phyloP scores from a whole-genome alignment of 257 asterid genomes.

The Rhazya stricta region DNA sequence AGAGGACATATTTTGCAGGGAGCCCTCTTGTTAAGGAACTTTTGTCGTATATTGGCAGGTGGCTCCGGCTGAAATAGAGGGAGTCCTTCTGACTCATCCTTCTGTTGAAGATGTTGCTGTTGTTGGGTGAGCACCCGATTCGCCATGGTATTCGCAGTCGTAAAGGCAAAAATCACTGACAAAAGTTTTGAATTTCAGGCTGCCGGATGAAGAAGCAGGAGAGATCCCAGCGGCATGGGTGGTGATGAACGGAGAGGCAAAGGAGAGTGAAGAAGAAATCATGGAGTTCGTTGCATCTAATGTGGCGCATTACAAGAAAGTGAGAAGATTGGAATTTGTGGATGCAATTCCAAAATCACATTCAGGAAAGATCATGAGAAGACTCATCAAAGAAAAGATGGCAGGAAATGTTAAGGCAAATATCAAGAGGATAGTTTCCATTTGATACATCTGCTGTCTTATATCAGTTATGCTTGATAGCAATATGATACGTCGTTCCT shows the following conservation, averaged over 20 bases:
- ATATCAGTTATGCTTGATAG: background rate
- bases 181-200: conserved; percentile 28
- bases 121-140: conserved; percentile 52
- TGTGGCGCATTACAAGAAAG: conserved; percentile 63
- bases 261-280: conserved; percentile 65
- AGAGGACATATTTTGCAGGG: background rate
- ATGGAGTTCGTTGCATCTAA: conserved; percentile 55
- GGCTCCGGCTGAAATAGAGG: conserved; percentile 98
- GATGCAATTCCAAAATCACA: conserved; percentile 76
- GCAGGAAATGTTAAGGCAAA: conserved; percentile 17
- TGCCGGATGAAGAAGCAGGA: conserved; percentile 74
- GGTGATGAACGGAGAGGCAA: conserved; percentile 53
- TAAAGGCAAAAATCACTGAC: background rate
- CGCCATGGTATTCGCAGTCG: background rate
- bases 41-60: conserved; percentile 42
- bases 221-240: conserved; percentile 88
- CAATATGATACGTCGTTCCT: too few relatives aligned
- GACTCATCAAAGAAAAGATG: conserved; percentile 67
- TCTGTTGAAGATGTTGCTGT: conserved; percentile 91
- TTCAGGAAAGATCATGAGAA: conserved; percentile 89
- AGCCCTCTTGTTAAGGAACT: background rate
- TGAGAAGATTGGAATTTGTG: conserved; percentile 62
- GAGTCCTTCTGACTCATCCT: conserved; percentile 75
- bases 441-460: background rate
- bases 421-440: background rate